Evolutionary conservation across 768 basidiomycete species (phyloP).

Genomic region (Hysterangium stoloniferum): DNA sequence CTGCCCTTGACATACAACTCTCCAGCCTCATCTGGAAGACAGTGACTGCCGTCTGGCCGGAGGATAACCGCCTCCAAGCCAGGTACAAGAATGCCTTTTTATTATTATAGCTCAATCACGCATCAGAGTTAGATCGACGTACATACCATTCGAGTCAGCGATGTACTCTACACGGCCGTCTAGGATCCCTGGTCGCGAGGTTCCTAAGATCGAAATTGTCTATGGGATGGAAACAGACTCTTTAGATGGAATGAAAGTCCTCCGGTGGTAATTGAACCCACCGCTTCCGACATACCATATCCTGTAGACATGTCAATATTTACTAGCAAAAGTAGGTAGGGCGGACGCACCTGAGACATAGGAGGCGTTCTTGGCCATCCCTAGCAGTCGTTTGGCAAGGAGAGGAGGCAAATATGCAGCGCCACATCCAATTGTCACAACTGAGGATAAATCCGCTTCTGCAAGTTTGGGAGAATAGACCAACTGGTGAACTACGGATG

Average conservation of each 20-base stretch:
- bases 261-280: conserved; percentile 26
- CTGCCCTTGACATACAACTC: conserved; percentile 54
- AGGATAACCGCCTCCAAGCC: conserved; percentile 58
- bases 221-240: conserved; percentile 18
- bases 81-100: conserved; percentile 50
- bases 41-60: conserved; percentile 50
- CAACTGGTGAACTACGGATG: conserved; percentile 59
- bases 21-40: conserved; percentile 48
- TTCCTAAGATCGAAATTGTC: conserved; percentile 46
- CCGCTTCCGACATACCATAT: conserved; percentile 66
- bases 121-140: conserved; percentile 26
- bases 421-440: conserved; percentile 40
- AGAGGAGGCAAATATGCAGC: conserved; percentile 62
- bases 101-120: not conserved
- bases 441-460: conserved; percentile 45
- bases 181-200: conserved; percentile 39
- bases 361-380: conserved; percentile 23
- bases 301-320: conserved; percentile 28
- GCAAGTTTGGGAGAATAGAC: conserved; percentile 42
- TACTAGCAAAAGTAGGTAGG: not conserved
- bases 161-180: conserved; percentile 28
- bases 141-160: conserved; percentile 21
- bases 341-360: conserved; percentile 38
- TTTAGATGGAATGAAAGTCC: not conserved
- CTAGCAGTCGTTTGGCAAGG: conserved; percentile 35